Conservation (phyloP, 2,329 filamentous ascomycete species). For the Aspergillus clavatus region DNA sequence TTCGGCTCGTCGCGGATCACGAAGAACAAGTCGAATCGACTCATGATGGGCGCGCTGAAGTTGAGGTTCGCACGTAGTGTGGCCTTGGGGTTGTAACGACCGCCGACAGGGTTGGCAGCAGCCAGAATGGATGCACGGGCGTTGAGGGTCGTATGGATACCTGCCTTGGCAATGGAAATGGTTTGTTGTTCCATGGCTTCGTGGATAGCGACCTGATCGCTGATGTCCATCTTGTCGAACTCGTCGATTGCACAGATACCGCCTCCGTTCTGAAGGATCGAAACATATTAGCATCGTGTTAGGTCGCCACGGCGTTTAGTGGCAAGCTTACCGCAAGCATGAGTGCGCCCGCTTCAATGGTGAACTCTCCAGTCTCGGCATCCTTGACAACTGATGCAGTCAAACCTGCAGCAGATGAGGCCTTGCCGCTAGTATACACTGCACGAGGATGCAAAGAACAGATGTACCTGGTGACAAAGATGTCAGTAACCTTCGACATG, state of each 20-base stretch:
- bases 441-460: constrained; percentile 94
- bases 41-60: constrained; percentile 99
- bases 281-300: constrained; percentile 6
- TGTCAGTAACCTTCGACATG: not conserved
- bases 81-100: constrained; percentile 90
- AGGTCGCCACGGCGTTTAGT: not conserved
- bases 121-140: constrained; percentile 92
- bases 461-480: constrained; percentile 57
- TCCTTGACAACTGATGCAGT: constrained; percentile 97
- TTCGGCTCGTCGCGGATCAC: constrained; percentile 96
- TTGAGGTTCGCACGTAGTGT: constrained; percentile 94
- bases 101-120: constrained; percentile 91
- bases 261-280: constrained; percentile 56
- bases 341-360: constrained; percentile 93
- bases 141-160: constrained; percentile 95
- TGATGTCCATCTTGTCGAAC: constrained; percentile 99
- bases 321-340: constrained; percentile 69
- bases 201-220: constrained; percentile 96
- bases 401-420: constrained; percentile 92
- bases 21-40: constrained; percentile 97
- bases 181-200: constrained; percentile 99
- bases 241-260: constrained; percentile 98
- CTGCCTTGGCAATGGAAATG: constrained; percentile 96
- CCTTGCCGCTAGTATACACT: constrained; percentile 96
- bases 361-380: constrained; percentile 97